Evolutionary conservation across 176 grass and related monocot species (phyloP).

Genomic region (Calamus simplicifolius): DNA sequence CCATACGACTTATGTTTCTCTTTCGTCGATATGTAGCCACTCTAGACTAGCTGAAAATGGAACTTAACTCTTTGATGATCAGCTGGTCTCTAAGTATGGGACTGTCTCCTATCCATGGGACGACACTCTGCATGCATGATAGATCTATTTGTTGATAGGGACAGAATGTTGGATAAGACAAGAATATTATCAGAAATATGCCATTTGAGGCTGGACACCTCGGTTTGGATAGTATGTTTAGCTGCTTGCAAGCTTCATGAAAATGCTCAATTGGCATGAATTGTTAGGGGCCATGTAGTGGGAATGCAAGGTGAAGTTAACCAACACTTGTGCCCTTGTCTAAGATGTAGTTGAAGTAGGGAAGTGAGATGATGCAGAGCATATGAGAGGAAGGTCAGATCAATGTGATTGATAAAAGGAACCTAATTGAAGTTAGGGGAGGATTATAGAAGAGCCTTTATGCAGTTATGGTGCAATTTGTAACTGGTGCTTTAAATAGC

Average conservation of each 20-base stretch:
- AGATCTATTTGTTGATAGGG: conserved; percentile 25
- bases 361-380: conserved; percentile 27
- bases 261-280: conserved; percentile 22
- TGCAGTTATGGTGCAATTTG: neutral
- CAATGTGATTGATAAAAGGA: conserved; percentile 17
- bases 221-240: conserved; percentile 27
- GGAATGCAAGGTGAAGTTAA: conserved; percentile 5
- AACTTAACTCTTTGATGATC: conserved; percentile 27
- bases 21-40: conserved; percentile 30
- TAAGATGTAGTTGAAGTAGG: conserved; percentile 29
- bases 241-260: conserved; percentile 36
- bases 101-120: conserved; percentile 14
- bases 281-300: conserved; percentile 10
- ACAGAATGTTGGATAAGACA: conserved; percentile 25
- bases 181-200: conserved; percentile 15
- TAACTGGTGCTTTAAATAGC: too few species aligned
- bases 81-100: conserved; percentile 22
- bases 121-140: conserved; percentile 36
- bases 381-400: conserved; percentile 12
- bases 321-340: conserved; percentile 23
- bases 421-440: conserved; percentile 30
- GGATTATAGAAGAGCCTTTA: neutral
- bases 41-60: conserved; percentile 24
- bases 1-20: conserved; percentile 31
- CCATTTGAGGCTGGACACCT: conserved; percentile 28